Conservation (phyloP, 2,329 filamentous ascomycete genomes). For the Claviceps digitariae region DNA sequence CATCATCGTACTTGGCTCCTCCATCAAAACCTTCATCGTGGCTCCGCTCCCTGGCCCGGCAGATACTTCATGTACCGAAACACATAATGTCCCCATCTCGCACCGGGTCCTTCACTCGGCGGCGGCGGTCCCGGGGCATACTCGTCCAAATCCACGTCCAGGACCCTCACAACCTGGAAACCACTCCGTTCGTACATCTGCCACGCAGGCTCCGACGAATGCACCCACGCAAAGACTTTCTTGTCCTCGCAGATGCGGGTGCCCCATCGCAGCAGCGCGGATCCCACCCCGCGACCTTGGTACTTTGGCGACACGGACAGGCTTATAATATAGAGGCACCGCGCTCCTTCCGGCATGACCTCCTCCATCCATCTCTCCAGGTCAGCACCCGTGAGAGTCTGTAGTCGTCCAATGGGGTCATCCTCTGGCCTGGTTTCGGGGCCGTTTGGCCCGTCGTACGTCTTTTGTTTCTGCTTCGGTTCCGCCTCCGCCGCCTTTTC, state of each 20-base stretch:
- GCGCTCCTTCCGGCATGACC: conserved; percentile 19
- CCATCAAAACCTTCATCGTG: too few species aligned
- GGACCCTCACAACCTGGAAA: conserved; percentile 15
- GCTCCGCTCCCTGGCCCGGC: neutral
- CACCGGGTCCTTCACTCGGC: conserved; percentile 8
- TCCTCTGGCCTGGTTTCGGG: conserved; percentile 9
- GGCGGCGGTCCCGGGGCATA: conserved; percentile 15
- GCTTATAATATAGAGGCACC: conserved; percentile 19
- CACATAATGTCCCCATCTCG: conserved; percentile 20
- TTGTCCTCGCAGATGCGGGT: conserved; percentile 16
- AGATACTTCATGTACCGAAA: conserved; percentile 19
- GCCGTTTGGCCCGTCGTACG: neutral
- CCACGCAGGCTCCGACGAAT: conserved; percentile 19
- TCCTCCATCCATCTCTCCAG: conserved; percentile 17
- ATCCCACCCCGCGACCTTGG: conserved; percentile 19
- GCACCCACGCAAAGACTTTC: conserved; percentile 20
- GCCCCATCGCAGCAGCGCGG: conserved; percentile 19
- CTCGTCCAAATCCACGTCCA: conserved; percentile 19
- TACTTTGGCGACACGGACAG: conserved; percentile 18
- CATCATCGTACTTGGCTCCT: neutral
- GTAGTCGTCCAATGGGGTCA: conserved; percentile 15
- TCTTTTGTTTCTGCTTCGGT: neutral
- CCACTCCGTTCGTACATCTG: conserved; percentile 17
- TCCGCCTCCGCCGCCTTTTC: neutral
- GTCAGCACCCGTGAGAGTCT: conserved; percentile 16